These are phyloP conservation scores for Fagopyrum tataricum DNA, from an alignment of 148 eudicot species.

Conservation along the genomic window DNA sequence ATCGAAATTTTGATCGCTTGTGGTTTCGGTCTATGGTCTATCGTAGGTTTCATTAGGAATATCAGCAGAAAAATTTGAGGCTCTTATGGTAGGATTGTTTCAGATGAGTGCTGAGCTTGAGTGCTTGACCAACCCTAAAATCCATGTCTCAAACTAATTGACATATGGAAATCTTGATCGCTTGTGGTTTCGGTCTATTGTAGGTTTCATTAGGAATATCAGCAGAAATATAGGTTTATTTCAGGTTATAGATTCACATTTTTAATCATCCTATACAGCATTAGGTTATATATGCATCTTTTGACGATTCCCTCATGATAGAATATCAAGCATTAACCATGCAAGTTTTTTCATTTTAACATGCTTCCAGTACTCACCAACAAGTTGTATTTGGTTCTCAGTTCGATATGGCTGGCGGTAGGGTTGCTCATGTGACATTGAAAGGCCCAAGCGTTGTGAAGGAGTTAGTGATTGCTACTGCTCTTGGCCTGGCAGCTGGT, in stretches of 20 bases:
- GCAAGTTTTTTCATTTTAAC: neutral
- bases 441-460: constrained; percentile 60
- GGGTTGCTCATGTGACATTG: constrained; percentile 54
- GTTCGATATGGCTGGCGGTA: constrained; percentile 44
- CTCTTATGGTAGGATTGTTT: neutral
- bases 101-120: neutral
- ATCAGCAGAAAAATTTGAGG: neutral
- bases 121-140: neutral
- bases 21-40: no score
- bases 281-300: neutral
- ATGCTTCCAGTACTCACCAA: neutral
- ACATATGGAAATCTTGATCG: no score
- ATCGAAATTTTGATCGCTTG: no score
- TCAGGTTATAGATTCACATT: neutral
- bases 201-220: no score
- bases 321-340: neutral
- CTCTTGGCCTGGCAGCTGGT: constrained; percentile 50
- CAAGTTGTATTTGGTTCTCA: neutral
- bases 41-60: no score
- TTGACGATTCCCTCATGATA: neutral
- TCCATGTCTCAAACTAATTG: neutral
- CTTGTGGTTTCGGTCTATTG: no score
- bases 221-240: no score
- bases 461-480: constrained; percentile 37
- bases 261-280: neutral